These are phyloP conservation scores for Colletotrichum sojae DNA, from an alignment of 2,329 filamentous ascomycete species.

Conservation along the genomic window DNA sequence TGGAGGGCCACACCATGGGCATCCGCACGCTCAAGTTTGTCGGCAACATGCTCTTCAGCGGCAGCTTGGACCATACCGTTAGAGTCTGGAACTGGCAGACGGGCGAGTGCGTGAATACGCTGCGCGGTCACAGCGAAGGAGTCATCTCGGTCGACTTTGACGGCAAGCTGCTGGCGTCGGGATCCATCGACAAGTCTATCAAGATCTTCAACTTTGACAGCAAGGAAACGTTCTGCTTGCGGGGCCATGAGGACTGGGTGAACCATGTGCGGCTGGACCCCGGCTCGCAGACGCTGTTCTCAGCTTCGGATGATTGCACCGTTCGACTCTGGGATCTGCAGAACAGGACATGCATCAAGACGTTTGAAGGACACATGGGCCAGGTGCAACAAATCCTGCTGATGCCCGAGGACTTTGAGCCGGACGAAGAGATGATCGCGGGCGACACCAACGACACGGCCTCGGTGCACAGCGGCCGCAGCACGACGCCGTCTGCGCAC, in stretches of 20 bases:
- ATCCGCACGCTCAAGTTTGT: conserved; percentile 95
- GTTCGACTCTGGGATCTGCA: conserved; percentile 95
- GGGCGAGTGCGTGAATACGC: conserved; percentile 86
- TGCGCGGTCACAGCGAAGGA: conserved; percentile 83
- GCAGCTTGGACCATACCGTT: conserved; percentile 88
- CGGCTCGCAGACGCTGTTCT: conserved; percentile 86
- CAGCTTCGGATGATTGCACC: conserved; percentile 93
- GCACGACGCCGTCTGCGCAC: conserved; percentile 54
- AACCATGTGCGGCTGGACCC: conserved; percentile 94
- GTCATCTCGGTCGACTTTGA: conserved; percentile 93
- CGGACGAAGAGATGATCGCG: conserved; percentile 75
- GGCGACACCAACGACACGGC: conserved; percentile 67
- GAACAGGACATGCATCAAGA: conserved; percentile 79
- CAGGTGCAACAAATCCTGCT: conserved; percentile 93
- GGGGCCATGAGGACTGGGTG: conserved; percentile 94
- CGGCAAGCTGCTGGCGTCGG: conserved; percentile 86
- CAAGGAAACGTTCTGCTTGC: conserved; percentile 83
- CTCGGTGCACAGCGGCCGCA: conserved; percentile 64
- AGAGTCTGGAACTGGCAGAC: conserved; percentile 98
- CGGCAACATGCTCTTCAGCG: conserved; percentile 90
- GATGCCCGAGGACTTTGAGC: conserved; percentile 89
- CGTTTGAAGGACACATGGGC: conserved; percentile 90
- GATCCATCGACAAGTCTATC: conserved; percentile 89
- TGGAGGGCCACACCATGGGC: conserved; percentile 85
- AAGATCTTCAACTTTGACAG: conserved; percentile 94